These are phyloP conservation scores for Linnemannia exigua DNA, from an alignment of 192 early-diverging fungal species.

Conservation along the genomic window DNA sequence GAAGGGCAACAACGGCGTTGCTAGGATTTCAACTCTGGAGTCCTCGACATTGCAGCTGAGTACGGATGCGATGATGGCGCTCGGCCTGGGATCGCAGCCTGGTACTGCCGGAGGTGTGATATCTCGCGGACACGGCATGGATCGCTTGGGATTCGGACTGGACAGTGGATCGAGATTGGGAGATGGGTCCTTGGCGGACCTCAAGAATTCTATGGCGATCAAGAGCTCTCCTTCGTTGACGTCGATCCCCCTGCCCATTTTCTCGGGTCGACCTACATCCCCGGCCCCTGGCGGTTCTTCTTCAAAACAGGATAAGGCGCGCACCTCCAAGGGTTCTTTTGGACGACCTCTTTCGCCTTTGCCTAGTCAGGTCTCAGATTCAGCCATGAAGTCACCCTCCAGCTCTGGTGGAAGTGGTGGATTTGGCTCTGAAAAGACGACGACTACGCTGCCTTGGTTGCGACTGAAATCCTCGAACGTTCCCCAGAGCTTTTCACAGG, in stretches of 20 bases:
- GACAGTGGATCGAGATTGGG: conserved; percentile 13
- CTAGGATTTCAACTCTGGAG: conserved; percentile 31
- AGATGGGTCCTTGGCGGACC: conserved; percentile 28
- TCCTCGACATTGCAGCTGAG: conserved; percentile 35
- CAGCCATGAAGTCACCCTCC: conserved; percentile 12
- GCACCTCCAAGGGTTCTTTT: conserved; percentile 4
- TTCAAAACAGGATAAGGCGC: not conserved
- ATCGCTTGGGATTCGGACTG: not conserved
- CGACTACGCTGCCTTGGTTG: conserved; percentile 36
- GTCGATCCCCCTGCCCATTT: conserved; percentile 16
- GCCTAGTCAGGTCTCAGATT: conserved; percentile 1
- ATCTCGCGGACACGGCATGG: not conserved
- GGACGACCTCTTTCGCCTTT: conserved; percentile 14
- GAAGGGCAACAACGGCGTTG: not conserved
- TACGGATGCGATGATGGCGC: conserved; percentile 40
- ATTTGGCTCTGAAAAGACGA: conserved; percentile 4
- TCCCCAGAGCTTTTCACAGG: conserved; percentile 3
- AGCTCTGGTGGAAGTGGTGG: not conserved
- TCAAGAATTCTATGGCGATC: conserved; percentile 47
- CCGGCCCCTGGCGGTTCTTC: not conserved
- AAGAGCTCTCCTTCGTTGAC: conserved; percentile 51
- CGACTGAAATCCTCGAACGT: conserved; percentile 17
- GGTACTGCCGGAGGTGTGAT: conserved; percentile 36
- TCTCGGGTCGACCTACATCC: conserved; percentile 10
- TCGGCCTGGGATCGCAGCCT: conserved; percentile 34